Base-by-base conservation (phyloP, 768 basidiomycete species). In the Trametes cinnabarina region DNA sequence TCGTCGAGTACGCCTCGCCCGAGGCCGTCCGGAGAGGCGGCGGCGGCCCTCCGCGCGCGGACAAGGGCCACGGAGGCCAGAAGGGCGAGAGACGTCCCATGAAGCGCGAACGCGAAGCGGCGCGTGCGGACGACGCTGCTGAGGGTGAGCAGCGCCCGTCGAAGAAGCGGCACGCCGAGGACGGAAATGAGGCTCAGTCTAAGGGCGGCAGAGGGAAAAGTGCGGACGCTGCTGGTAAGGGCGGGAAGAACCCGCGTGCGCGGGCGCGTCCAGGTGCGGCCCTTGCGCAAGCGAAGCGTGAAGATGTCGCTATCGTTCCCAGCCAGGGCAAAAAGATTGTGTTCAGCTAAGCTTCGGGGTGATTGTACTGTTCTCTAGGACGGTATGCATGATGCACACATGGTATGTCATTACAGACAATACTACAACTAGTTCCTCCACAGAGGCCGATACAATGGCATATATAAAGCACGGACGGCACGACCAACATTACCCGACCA, bases 11-110 rank as follows among this genome's bases (percentile, higher is more conserved):
- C 63, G 94, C 93, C n/a, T 86, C 88, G 37, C 79, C 88, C 8
- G 92, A 94, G 14, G 94, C 93, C 7, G 91, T 94, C 34, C 84
- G 90, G 19, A 83, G 94, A 4, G 91, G 93, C n/a, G 86, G 84
- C 26, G 68, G 58, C 25, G 66, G 54, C 30, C 61, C 37, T 43
- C 60, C 61, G 12, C 47, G 51, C 39, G 49, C 57, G 25, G 62
- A 58, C 32, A 51, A 48, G 25, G n/a, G 26, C 44, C 44, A 35
- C 37, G 52, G 44, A 37, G 49, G 40, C 35, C 17, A 14, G n/a
- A 35, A 48, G n/a, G 22, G 28, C 47, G 46, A 34, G 55, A 8
- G 20, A 44, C 26, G 14, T 14, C 37, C 37, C 9, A 15, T 8
- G 19, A 42, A 61, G 35, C 41, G 52, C 32, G 56, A 43, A 19